Base-by-base conservation (phyloP, 257 asterid genomes). In the Gentiana straminea region DNA sequence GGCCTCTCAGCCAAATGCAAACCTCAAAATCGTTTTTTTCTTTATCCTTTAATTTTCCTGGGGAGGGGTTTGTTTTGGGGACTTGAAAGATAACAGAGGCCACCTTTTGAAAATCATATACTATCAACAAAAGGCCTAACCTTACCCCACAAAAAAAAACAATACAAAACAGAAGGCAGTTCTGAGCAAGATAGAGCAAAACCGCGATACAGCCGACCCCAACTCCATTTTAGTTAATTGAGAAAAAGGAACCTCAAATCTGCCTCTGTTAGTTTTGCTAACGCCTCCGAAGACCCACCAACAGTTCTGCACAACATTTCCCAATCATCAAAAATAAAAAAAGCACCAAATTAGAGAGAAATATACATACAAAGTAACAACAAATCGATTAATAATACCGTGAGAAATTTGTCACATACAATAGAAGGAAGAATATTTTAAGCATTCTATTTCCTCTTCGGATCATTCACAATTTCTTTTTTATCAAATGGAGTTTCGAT, bases 231-330 rank as follows among this genome's bases (percentile, higher is more conserved):
- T 7, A 35, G 49, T 75, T 58, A 86, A 47, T 82, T 80, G 62
- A 71, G 80, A 64, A 89, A 89, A 55, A 89, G 83, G 71, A 84
- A 91, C 64, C 67, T 82, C 73, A 91, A 43, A 79, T 91, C 96
- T 34, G 84, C 95, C 74, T 82, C 98, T 0, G 95, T 81, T 9
- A 91, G 72, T 68, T 84, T 91, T 13, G 92, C 86, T 35, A 84
- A 63, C 47, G 95, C 96, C 70, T 87, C 95, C 1, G 92, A 64
- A 60, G 77, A 79, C 57, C 98, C 96, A 65, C 96, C 95, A 6
- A 86, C 88, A 60, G 96, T 90, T 78, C 97, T 89, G 78, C 62
- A 69, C 65, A 73, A 13, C 10, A 49, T 8, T 13, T 49, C 6
- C 12, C 52, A 38, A 13, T n/a, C 8, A 51, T 49, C 57, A 65